phyloP scores from a whole-genome alignment of 805 yeast genomes.

The Pichia sporocuriosa region DNA sequence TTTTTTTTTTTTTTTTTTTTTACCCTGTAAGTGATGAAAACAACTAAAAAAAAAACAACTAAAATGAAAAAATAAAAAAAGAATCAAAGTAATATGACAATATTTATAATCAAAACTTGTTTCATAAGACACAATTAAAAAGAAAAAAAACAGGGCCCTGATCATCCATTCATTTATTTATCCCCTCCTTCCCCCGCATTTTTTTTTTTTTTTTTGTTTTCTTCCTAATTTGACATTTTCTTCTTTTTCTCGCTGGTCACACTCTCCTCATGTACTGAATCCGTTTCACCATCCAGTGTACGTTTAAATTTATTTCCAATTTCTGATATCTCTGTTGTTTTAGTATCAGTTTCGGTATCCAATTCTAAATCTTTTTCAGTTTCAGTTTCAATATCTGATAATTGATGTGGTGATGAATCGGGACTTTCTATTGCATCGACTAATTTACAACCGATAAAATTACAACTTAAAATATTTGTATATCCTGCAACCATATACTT shows the following conservation, averaged over 20 bases:
- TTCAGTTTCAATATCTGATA: too few species aligned
- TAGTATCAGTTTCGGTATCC: background rate
- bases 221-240: background rate
- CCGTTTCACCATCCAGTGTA: background rate
- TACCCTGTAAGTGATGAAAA: too few species aligned
- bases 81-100: too few species aligned
- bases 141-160: too few species aligned
- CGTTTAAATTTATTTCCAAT: too few species aligned
- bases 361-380: constrained; percentile 24
- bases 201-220: background rate
- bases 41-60: too few species aligned
- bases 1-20: too few species aligned
- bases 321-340: constrained; percentile 5
- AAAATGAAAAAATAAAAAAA: too few species aligned
- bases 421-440: constrained; percentile 19
- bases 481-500: constrained; percentile 20
- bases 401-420: too few species aligned
- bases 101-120: too few species aligned
- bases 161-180: too few species aligned
- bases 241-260: background rate
- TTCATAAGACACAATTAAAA: too few species aligned
- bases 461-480: constrained; percentile 1
- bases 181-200: constrained; percentile 4
- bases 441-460: background rate
- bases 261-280: constrained; percentile 5